Percentiles rank a stretch among this genome's conserved stretches.
Evolutionary conservation across 2,329 filamentous ascomycete genomes (phyloP).

Genomic region (Aspergillus amoenus): DNA sequence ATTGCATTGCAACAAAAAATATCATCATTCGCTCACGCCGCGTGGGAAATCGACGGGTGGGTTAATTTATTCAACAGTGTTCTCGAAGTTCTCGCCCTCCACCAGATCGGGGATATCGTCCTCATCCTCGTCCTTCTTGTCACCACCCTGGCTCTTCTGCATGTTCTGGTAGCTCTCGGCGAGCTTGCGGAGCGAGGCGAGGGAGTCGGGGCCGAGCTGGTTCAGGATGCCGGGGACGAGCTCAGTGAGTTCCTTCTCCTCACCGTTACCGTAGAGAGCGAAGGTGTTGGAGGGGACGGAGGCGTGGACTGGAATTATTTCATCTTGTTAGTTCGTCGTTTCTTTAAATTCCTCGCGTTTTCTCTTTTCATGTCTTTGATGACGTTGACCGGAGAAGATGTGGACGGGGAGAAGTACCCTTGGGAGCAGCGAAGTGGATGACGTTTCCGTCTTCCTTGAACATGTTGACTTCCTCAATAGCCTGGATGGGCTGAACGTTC

Average conservation of each 20-base stretch:
- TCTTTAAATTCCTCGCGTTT: background rate
- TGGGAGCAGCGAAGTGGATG: slow-evolving; percentile 97
- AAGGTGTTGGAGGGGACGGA: slow-evolving; percentile 98
- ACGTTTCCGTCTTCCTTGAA: slow-evolving; percentile 99
- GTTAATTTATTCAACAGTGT: slow-evolving; percentile 82
- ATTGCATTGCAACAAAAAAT: background rate
- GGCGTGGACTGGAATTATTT: slow-evolving; percentile 71
- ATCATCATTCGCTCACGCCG: background rate
- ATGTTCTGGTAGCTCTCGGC: slow-evolving; percentile 99
- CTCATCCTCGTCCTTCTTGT: slow-evolving; percentile 74
- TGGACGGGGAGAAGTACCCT: slow-evolving; percentile 68
- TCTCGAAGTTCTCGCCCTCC: slow-evolving; percentile 96
- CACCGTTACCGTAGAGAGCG: slow-evolving; percentile 96
- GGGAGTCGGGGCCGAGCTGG: slow-evolving; percentile 97
- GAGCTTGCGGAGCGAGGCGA: slow-evolving; percentile 95
- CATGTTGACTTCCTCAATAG: slow-evolving; percentile 99
- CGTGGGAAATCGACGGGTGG: background rate
- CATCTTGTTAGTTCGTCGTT: background rate
- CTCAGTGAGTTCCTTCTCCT: slow-evolving; percentile 99
- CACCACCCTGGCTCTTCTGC: slow-evolving; percentile 86
- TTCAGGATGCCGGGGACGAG: slow-evolving; percentile 99
- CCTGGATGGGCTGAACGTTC: slow-evolving; percentile 98
- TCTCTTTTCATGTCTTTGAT: background rate
- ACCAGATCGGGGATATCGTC: slow-evolving; percentile 94
- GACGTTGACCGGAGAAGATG: background rate